Evolutionary conservation across 2,329 filamentous ascomycete genomes (phyloP).

Genomic region (Alternaria tenuissima): DNA sequence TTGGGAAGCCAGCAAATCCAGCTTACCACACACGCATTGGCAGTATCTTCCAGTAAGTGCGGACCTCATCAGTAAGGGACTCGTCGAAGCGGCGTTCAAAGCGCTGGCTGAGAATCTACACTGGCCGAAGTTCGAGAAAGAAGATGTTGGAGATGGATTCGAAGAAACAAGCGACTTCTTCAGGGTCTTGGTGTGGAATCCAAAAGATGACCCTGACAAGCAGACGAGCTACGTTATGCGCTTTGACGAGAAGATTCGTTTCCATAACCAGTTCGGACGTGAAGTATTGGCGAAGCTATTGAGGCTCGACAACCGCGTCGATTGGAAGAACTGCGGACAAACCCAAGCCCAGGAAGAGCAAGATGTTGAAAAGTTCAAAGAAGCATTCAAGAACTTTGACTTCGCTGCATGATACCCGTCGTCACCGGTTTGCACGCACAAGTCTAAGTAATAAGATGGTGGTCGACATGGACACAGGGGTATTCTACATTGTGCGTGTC

Average conservation of each 20-base stretch:
- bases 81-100: conserved; percentile 88
- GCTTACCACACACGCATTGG: conserved; percentile 91
- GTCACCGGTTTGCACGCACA: neutral
- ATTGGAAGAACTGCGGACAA: conserved; percentile 88
- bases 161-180: conserved; percentile 71
- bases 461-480: neutral
- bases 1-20: conserved; percentile 86
- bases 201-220: conserved; percentile 61
- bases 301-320: conserved; percentile 75
- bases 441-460: neutral
- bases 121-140: conserved; percentile 62
- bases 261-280: conserved; percentile 90
- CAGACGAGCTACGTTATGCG: conserved; percentile 78
- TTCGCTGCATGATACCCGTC: conserved; percentile 64
- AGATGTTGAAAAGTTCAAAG: conserved; percentile 81
- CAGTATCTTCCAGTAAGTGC: conserved; percentile 83
- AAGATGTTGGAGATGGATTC: conserved; percentile 53
- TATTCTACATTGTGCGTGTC: neutral
- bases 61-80: conserved; percentile 71
- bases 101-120: conserved; percentile 82
- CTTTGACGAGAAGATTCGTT: conserved; percentile 74
- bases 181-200: conserved; percentile 79
- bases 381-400: conserved; percentile 85
- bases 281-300: conserved; percentile 89
- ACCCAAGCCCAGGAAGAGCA: conserved; percentile 77